These are phyloP conservation scores for Mesotaenium endlicherianum DNA, from an alignment of 139 green algal genomes.

Conservation along the genomic window DNA sequence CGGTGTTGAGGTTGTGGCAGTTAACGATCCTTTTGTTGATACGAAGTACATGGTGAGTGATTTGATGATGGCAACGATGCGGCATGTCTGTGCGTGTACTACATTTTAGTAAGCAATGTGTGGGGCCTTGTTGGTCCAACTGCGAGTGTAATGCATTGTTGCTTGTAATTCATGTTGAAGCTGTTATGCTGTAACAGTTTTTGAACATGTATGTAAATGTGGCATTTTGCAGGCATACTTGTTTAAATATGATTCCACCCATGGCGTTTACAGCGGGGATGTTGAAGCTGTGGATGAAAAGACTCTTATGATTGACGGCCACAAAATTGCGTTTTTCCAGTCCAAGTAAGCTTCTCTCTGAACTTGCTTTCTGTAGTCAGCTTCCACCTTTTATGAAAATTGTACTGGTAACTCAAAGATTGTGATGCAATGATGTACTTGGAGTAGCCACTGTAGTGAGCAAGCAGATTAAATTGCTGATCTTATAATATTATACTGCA, in stretches of 20 bases:
- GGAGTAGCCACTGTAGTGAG: too few species aligned
- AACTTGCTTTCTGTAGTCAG: too few species aligned
- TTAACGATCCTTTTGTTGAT: slow-evolving; percentile 53
- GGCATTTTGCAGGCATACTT: slow-evolving; percentile 47
- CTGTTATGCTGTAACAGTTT: too few species aligned
- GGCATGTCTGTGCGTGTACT: too few species aligned
- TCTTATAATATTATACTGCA: neutral
- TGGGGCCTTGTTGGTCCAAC: neutral
- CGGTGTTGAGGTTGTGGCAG: slow-evolving; percentile 47
- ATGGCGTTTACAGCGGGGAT: slow-evolving; percentile 36
- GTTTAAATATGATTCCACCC: slow-evolving; percentile 51
- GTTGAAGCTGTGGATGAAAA: slow-evolving; percentile 27
- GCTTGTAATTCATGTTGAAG: too few species aligned
- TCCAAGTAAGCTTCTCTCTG: slow-evolving; percentile 16
- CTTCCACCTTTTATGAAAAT: too few species aligned
- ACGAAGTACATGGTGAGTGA: slow-evolving; percentile 50
- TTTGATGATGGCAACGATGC: too few species aligned
- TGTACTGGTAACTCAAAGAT: too few species aligned
- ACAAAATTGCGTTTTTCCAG: slow-evolving; percentile 33
- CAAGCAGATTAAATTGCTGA: too few species aligned
- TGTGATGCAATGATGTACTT: too few species aligned
- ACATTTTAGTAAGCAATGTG: too few species aligned
- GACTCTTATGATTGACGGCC: slow-evolving; percentile 30
- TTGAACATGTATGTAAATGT: neutral
- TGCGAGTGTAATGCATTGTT: neutral